These are phyloP conservation scores for Psilocybe cubensis DNA, from an alignment of 768 basidiomycete species.

Conservation along the genomic window DNA sequence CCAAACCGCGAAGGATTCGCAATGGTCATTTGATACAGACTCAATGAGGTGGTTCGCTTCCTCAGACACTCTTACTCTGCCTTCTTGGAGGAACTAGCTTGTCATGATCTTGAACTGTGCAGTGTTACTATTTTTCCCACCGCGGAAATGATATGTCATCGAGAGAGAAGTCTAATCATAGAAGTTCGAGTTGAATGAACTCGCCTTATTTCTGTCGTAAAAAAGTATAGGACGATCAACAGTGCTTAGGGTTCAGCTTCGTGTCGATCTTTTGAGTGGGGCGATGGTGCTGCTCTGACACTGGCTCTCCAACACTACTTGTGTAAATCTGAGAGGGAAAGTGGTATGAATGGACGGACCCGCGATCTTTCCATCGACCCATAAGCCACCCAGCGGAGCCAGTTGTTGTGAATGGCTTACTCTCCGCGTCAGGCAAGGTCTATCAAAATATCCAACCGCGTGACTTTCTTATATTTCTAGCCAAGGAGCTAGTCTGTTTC, in stretches of 20 bases:
- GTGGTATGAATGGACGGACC: too few species aligned
- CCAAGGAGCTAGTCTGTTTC: background rate
- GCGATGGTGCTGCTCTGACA: background rate
- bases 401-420: background rate
- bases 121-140: background rate
- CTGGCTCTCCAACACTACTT: too few species aligned
- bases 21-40: conserved; percentile 15
- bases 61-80: conserved; percentile 4
- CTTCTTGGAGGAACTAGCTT: conserved; percentile 10
- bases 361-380: background rate
- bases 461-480: conserved; percentile 1
- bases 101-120: conserved; percentile 1
- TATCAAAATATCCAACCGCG: conserved; percentile 4
- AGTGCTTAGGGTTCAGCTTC: background rate
- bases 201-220: background rate
- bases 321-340: too few species aligned
- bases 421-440: conserved; percentile 1
- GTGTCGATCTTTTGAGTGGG: background rate
- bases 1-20: background rate
- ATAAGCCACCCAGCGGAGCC: background rate
- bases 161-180: background rate
- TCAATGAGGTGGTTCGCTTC: conserved; percentile 6
- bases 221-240: background rate
- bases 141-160: conserved; percentile 13
- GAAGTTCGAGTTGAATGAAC: background rate